Conservation (phyloP, 805 yeast species). For the Suhomyces xylopsoci region DNA sequence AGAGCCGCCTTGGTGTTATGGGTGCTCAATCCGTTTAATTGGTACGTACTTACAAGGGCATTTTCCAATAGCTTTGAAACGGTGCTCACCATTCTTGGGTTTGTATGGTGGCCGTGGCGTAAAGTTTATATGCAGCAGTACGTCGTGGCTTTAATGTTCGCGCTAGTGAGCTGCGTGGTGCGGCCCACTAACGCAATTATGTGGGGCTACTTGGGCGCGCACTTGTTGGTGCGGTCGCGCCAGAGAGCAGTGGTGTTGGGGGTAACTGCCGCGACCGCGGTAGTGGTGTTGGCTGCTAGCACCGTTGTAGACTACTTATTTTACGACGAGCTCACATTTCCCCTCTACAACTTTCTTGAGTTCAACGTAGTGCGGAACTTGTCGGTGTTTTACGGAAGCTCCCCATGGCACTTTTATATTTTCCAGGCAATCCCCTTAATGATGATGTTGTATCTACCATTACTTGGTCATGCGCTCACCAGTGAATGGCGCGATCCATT, state of each 20-base stretch:
- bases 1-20: conserved; percentile 47
- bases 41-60: conserved; percentile 76
- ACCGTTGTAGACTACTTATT: conserved; percentile 53
- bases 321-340: conserved; percentile 56
- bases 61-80: conserved; percentile 84
- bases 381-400: conserved; percentile 79
- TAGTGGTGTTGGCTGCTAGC: conserved; percentile 35
- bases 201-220: conserved; percentile 65
- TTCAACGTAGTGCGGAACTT: conserved; percentile 75
- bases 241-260: background rate
- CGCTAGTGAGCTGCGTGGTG: conserved; percentile 61
- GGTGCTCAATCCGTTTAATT: conserved; percentile 70
- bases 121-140: conserved; percentile 14
- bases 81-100: conserved; percentile 61
- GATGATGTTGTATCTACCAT: conserved; percentile 63
- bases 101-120: conserved; percentile 72
- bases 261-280: conserved; percentile 19
- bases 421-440: conserved; percentile 80
- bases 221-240: conserved; percentile 11
- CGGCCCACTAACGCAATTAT: conserved; percentile 82
- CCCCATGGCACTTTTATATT: conserved; percentile 83
- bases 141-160: conserved; percentile 45
- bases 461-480: conserved; percentile 34
- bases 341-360: conserved; percentile 65
- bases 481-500: conserved; percentile 14